Conservation (phyloP, 495 filamentous ascomycete species). For the Evansstolkia leycettana region DNA sequence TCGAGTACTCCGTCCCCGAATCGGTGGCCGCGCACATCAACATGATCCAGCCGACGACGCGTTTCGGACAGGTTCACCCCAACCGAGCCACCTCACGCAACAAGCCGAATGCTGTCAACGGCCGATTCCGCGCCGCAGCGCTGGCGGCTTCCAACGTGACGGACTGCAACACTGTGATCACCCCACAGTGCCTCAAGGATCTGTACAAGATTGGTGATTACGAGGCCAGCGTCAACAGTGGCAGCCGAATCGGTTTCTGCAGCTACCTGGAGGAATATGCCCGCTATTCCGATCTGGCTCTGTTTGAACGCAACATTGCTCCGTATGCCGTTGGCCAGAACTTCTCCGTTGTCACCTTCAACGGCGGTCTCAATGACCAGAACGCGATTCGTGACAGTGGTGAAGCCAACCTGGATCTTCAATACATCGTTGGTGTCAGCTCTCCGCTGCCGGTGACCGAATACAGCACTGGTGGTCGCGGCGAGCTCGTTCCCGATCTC, state of each 20-base stretch:
- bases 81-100: constrained; percentile 21
- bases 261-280: constrained; percentile 60
- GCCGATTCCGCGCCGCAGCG: constrained; percentile 9
- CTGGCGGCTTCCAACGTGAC: constrained; percentile 9
- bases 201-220: constrained; percentile 51
- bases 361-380: constrained; percentile 44
- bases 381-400: constrained; percentile 32
- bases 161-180: constrained; percentile 35
- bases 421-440: constrained; percentile 51
- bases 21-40: constrained; percentile 34
- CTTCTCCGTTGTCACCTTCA: constrained; percentile 49
- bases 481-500: constrained; percentile 48
- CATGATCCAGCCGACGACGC: constrained; percentile 44
- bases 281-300: constrained; percentile 42
- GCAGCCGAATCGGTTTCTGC: constrained; percentile 46
- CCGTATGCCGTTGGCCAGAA: constrained; percentile 44
- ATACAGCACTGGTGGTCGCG: constrained; percentile 55
- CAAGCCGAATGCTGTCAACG: constrained; percentile 14
- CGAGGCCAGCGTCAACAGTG: constrained; percentile 18
- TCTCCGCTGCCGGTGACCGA: constrained; percentile 49
- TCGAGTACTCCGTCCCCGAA: constrained; percentile 46
- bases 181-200: constrained; percentile 45
- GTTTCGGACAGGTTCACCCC: constrained; percentile 37
- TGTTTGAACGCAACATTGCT: constrained; percentile 41
- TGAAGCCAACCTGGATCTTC: constrained; percentile 69